Conservation (phyloP, 2,329 filamentous ascomycete species). For the Xylaria sp. region DNA sequence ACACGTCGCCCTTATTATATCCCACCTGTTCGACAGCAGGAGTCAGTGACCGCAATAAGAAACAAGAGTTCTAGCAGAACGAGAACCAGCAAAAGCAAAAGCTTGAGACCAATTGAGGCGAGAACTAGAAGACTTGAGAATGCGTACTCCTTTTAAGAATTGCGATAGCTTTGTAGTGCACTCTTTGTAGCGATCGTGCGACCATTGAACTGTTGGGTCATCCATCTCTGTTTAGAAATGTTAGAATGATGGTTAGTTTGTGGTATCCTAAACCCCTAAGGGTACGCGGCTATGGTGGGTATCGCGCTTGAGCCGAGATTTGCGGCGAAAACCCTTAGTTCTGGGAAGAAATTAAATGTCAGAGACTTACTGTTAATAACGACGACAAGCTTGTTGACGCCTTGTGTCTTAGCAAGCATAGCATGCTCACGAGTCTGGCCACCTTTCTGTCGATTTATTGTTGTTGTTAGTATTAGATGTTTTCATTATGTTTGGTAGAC, state of each 20-base stretch:
- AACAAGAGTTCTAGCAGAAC: not conserved
- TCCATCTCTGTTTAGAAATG: conserved; percentile 77
- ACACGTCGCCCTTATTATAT: conserved; percentile 95
- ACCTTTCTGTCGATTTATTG: conserved; percentile 64
- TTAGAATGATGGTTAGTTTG: conserved; percentile 17
- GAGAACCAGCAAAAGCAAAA: not conserved
- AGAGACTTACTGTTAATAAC: conserved; percentile 78
- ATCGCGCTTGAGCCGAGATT: not conserved
- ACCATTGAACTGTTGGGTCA: conserved; percentile 96
- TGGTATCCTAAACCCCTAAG: not conserved
- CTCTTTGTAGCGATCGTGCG: conserved; percentile 89
- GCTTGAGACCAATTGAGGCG: not conserved
- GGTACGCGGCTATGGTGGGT: not conserved
- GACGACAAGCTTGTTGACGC: conserved; percentile 95
- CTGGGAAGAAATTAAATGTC: not conserved
- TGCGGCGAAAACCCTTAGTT: not conserved
- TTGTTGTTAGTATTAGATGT: conserved; percentile 71
- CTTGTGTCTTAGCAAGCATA: conserved; percentile 96
- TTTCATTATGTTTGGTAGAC: too few relatives aligned
- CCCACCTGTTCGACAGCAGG: conserved; percentile 65
- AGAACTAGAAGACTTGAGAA: not conserved
- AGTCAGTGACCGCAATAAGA: conserved; percentile 7
- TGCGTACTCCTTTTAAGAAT: conserved; percentile 78
- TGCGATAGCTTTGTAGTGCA: conserved; percentile 87
- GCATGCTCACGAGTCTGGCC: conserved; percentile 98